Evolutionary conservation across 2,329 filamentous ascomycete species (phyloP).

Genomic region (Aureobasidium namibiae): DNA sequence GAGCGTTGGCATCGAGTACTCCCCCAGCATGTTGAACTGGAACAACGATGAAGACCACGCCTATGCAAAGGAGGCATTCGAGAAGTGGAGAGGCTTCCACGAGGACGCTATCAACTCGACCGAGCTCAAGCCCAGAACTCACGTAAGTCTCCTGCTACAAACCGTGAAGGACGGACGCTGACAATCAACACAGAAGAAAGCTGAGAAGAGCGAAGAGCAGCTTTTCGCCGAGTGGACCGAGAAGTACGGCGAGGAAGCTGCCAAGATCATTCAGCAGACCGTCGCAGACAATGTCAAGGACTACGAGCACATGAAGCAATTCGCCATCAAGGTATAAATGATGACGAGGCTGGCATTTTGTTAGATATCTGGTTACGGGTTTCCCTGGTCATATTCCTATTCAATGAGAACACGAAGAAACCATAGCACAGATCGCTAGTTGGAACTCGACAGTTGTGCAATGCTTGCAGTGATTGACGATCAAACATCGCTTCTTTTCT

Average conservation of each 20-base stretch:
- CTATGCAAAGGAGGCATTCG: conserved; percentile 67
- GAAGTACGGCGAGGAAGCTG: conserved; percentile 65
- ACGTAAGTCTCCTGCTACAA: conserved; percentile 38
- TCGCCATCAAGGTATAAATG: conserved; percentile 49
- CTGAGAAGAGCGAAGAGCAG: conserved; percentile 54
- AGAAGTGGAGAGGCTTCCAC: conserved; percentile 97
- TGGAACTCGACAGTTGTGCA: background rate
- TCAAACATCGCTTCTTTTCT: too few relatives aligned
- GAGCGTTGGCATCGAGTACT: conserved; percentile 69
- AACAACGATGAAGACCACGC: conserved; percentile 62
- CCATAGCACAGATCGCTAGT: background rate
- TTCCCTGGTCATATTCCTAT: background rate
- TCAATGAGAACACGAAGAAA: background rate
- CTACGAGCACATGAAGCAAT: conserved; percentile 77
- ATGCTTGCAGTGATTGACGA: too few relatives aligned
- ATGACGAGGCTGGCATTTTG: background rate
- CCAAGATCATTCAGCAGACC: conserved; percentile 59
- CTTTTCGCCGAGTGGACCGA: conserved; percentile 64
- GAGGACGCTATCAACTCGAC: conserved; percentile 85
- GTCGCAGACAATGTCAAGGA: conserved; percentile 64
- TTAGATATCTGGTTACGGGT: background rate
- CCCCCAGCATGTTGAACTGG: conserved; percentile 76
- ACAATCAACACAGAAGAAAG: conserved; percentile 42
- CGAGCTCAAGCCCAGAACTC: conserved; percentile 61
- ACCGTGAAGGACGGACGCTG: conserved; percentile 3